Conservation (phyloP, 2,329 filamentous ascomycete species). For the Volutella citrinella region DNA sequence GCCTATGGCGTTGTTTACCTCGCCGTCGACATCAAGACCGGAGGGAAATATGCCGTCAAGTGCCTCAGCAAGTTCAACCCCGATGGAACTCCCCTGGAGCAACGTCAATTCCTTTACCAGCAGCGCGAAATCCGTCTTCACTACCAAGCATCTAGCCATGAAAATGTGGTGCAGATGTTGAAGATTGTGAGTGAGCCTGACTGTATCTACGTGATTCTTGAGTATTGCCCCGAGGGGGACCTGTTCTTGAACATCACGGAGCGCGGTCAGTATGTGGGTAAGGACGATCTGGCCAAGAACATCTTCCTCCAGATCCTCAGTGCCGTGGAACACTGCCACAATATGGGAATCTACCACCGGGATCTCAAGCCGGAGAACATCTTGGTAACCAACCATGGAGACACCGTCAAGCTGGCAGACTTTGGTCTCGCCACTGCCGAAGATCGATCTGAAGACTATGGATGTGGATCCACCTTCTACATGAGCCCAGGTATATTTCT, state of each 20-base stretch:
- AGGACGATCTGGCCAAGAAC: slow-evolving; percentile 81
- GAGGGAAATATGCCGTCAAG: slow-evolving; percentile 89
- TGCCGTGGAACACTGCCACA: slow-evolving; percentile 94
- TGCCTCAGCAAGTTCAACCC: slow-evolving; percentile 87
- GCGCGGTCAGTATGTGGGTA: slow-evolving; percentile 86
- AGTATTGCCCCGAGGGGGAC: slow-evolving; percentile 96
- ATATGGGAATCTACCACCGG: slow-evolving; percentile 89
- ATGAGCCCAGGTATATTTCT: slow-evolving; percentile 88
- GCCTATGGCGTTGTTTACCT: slow-evolving; percentile 97
- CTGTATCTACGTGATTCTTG: slow-evolving; percentile 93
- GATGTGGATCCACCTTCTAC: slow-evolving; percentile 97
- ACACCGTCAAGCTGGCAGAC: slow-evolving; percentile 92
- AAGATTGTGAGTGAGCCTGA: slow-evolving; percentile 90
- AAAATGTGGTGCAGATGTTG: slow-evolving; percentile 88
- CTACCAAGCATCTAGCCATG: slow-evolving; percentile 82
- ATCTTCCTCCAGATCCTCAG: slow-evolving; percentile 95
- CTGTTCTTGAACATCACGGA: slow-evolving; percentile 98
- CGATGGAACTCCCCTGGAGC: slow-evolving; percentile 69
- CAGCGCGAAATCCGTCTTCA: slow-evolving; percentile 90
- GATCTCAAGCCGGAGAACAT: slow-evolving; percentile 99
- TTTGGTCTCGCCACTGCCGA: slow-evolving; percentile 93
- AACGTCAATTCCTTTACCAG: slow-evolving; percentile 84
- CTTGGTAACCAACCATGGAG: slow-evolving; percentile 81
- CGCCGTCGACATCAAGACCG: slow-evolving; percentile 78
- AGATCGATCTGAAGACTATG: slow-evolving; percentile 84